Evolutionary conservation across 805 yeast genomes (phyloP), one percentile per base, ranked within the genome.

Genomic region (Schwanniomyces pseudopolymorphus): DNA sequence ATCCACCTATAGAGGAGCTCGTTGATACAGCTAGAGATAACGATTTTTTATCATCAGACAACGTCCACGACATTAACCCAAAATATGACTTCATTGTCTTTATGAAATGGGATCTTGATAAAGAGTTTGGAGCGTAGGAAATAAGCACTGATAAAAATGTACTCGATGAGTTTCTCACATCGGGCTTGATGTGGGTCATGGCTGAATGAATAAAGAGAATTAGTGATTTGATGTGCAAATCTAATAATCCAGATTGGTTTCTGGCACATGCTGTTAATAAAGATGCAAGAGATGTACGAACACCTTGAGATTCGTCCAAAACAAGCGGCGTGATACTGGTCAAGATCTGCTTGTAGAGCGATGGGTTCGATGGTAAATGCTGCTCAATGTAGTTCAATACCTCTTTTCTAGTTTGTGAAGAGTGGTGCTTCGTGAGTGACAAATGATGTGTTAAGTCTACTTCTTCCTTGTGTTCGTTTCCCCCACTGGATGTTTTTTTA

Each of bases 171-270:
- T 80, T 79, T 45, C 96, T 78, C 22, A 94, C 83, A 3, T 81
- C 82, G 1, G 89, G 83, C 25, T 78, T 78, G 35, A 94, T 86
- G 62, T 94, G 97, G 14, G 97, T 87, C 97, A 94, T 92, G 3
- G 96, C 95, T 43, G 92, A 85, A 55, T 86, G 87, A 14, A 92
- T 74, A 61, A 86, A 91, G 25, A 92, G 73, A n/a, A 87, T 76
- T 45, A 86, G 59, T 17, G 72, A 66, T 50, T 81, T 68, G 57
- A 83, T 70, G 69, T 86, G 89, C 21, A 86, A 63, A 46, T 78
- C 80, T 49, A 86, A 65, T 22, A 86, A 69, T 3, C 80, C 79
- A 0, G 79, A 75, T 53, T 81, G 84, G 21, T 65, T 64, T 11
- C 62, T 57, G 2, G 81, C 79, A 27, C 83, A 70, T 6, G 74